These are phyloP conservation scores for Lodderomyces theae DNA, from an alignment of 1,139 yeast genomes.

Conservation along the genomic window DNA sequence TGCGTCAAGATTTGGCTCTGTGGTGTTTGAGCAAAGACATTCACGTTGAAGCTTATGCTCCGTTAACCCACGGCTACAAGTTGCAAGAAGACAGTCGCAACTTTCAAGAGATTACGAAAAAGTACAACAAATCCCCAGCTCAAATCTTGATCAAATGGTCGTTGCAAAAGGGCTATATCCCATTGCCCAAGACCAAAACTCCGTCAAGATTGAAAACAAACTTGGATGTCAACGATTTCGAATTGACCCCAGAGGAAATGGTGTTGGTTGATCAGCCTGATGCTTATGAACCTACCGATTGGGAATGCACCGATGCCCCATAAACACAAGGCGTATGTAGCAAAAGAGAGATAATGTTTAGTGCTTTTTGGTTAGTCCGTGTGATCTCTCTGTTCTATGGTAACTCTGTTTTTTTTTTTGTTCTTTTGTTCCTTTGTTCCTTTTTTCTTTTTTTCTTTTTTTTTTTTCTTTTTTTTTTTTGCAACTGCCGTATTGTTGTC, in stretches of 20 bases:
- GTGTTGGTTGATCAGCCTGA: constrained; percentile 29
- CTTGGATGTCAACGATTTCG: constrained; percentile 47
- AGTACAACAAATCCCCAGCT: constrained; percentile 28
- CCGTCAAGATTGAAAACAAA: constrained; percentile 28
- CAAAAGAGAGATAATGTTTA: no score
- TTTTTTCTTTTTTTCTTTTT: no score
- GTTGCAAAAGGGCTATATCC: constrained; percentile 41
- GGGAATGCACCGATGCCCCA: constrained; percentile 65
- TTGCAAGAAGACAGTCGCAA: constrained; percentile 14
- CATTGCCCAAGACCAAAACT: constrained; percentile 36
- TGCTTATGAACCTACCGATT: constrained; percentile 66
- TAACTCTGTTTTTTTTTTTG: no score
- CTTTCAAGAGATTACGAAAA: constrained; percentile 20
- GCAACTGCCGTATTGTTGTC: neutral
- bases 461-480: neutral
- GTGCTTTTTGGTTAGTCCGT: no score
- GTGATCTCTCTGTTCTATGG: no score
- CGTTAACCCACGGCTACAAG: constrained; percentile 37
- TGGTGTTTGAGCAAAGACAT: constrained; percentile 42
- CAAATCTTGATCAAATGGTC: constrained; percentile 40
- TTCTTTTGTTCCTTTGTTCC: no score
- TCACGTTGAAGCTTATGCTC: constrained; percentile 39
- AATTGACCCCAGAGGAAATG: constrained; percentile 47
- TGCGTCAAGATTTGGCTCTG: constrained; percentile 60
- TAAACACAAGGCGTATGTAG: no score